Evolutionary conservation across 148 eudicot genomes (phyloP).

Genomic region (Polygonum aviculare): DNA sequence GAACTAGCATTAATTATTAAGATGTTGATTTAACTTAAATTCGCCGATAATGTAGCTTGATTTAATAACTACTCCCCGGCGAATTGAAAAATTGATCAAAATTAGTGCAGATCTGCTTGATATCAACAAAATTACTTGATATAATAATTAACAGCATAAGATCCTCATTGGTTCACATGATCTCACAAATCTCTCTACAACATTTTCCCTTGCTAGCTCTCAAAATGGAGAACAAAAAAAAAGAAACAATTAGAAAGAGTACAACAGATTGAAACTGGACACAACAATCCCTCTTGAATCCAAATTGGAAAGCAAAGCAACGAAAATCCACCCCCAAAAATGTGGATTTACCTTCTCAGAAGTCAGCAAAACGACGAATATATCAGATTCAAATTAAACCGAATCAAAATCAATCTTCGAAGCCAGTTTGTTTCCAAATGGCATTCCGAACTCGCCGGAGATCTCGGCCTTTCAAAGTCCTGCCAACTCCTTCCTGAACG

Average conservation of each 20-base stretch:
- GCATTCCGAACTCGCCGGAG: conserved; percentile 37
- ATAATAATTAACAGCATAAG: background rate
- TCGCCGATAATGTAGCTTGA: too few species aligned
- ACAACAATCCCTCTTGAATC: background rate
- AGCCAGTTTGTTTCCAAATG: conserved; percentile 37
- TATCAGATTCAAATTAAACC: too few species aligned
- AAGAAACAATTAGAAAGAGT: background rate
- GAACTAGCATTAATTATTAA: background rate
- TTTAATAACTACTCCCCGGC: too few species aligned
- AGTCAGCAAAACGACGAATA: background rate
- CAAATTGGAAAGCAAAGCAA: background rate
- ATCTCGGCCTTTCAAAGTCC: conserved; percentile 41
- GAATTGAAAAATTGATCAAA: too few species aligned
- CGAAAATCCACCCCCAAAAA: background rate
- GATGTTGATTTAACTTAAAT: too few species aligned
- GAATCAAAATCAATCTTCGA: conserved; percentile 22
- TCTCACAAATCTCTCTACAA: background rate
- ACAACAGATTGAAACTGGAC: background rate
- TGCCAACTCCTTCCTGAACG: conserved; percentile 35
- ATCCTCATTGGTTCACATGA: background rate
- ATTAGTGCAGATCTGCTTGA: too few species aligned
- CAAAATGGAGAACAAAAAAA: background rate
- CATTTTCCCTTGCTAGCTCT: background rate
- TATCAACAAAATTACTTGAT: background rate
- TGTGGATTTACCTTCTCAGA: background rate